phyloP scores from a whole-genome alignment of 176 grass and related monocot species.

The Oryza glumipatula region DNA sequence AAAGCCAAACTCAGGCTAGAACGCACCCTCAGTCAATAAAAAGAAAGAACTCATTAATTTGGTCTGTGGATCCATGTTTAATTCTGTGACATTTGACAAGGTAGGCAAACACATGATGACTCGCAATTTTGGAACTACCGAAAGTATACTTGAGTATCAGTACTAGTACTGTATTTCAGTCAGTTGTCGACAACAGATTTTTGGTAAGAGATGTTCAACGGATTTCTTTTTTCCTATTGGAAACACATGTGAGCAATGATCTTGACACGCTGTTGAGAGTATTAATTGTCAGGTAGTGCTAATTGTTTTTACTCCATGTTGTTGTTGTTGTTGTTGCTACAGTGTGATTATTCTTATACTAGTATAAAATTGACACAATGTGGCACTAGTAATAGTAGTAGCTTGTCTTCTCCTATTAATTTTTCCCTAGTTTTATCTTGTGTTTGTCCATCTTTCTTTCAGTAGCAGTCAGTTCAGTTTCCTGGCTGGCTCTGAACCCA shows the following conservation, averaged over 20 bases:
- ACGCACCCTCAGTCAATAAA: no score
- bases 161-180: background rate
- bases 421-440: background rate
- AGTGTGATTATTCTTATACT: background rate
- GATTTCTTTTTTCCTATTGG: background rate
- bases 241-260: background rate
- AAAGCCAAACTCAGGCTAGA: no score
- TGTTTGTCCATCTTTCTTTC: background rate
- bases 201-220: background rate
- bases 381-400: background rate
- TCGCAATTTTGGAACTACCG: background rate
- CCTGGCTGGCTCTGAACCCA: conserved; percentile 26
- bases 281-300: background rate
- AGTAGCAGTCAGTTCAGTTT: background rate
- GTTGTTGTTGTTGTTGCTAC: background rate
- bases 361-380: background rate
- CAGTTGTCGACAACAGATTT: background rate
- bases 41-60: background rate
- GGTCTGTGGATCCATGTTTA: background rate
- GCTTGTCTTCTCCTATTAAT: conserved; percentile 26
- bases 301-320: background rate
- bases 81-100: background rate
- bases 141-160: background rate
- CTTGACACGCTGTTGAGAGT: background rate
- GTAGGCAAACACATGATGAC: background rate